Evolutionary conservation across 2,329 filamentous ascomycete species (phyloP).

Genomic region (Fusarium secorum): DNA sequence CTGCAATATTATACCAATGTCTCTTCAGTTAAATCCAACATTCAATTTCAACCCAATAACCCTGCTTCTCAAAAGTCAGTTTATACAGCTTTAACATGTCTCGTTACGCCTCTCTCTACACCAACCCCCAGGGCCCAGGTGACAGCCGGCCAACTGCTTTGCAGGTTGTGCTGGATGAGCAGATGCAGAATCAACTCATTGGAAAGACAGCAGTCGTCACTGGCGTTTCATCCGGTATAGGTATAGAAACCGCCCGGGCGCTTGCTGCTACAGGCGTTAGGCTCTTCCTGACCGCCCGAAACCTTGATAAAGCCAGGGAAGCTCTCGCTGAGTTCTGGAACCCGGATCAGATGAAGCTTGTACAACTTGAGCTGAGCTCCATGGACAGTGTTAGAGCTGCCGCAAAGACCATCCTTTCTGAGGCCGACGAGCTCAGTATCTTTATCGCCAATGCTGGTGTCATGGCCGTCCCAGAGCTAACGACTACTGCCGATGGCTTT

Average conservation of each 20-base stretch:
- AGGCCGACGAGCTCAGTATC: not conserved
- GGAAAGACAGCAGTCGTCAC: conserved; percentile 1
- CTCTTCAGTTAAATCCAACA: not conserved
- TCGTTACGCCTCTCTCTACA: not conserved
- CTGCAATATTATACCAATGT: rapidly evolving
- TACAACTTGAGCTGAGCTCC: conserved; percentile 36
- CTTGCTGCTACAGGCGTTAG: conserved; percentile 49
- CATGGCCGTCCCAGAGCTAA: conserved; percentile 8
- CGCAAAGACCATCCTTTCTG: not conserved
- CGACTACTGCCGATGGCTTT: conserved; percentile 18
- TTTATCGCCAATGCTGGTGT: conserved; percentile 39
- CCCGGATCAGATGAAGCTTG: conserved; percentile 17
- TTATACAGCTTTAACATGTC: not conserved
- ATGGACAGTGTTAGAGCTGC: conserved; percentile 15
- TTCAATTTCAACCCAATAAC: rapidly evolving
- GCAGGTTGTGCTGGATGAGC: not conserved
- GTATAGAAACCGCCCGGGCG: conserved; percentile 54
- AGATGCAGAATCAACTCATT: not conserved
- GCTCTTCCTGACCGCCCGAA: conserved; percentile 34
- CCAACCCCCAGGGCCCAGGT: not conserved
- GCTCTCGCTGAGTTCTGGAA: conserved; percentile 20
- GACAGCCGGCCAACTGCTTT: conserved; percentile 2
- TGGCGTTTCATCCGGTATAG: conserved; percentile 52
- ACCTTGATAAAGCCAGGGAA: conserved; percentile 27
- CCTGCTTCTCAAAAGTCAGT: rapidly evolving